These are phyloP conservation scores for Pichia phayaonensis DNA, from an alignment of 805 yeast genomes.

Conservation along the genomic window DNA sequence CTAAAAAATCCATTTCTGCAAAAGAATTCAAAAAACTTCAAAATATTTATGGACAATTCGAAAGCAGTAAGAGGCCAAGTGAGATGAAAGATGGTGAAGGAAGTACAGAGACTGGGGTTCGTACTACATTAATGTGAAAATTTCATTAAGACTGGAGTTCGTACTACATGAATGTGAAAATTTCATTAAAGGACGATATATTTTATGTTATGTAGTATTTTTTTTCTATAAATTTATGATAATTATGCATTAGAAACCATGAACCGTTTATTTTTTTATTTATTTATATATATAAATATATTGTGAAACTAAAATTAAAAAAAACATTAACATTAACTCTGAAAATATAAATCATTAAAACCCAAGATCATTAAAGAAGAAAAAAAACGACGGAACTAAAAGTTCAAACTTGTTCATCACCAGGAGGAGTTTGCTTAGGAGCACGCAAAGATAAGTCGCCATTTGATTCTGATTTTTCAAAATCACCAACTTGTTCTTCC, in stretches of 20 bases:
- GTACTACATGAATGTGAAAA: constrained; percentile 66
- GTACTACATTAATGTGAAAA: constrained; percentile 66
- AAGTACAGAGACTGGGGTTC: constrained; percentile 74
- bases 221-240: neutral
- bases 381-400: neutral
- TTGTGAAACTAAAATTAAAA: neutral
- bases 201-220: neutral
- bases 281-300: neutral
- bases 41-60: constrained; percentile 62
- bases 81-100: constrained; percentile 82
- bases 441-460: neutral
- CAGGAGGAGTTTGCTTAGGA: neutral
- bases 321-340: neutral
- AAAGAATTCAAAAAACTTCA: constrained; percentile 59
- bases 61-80: constrained; percentile 60
- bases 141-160: constrained; percentile 69
- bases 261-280: neutral
- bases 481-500: neutral
- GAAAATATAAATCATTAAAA: neutral
- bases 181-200: too few species aligned
- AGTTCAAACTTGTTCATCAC: neutral
- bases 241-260: neutral
- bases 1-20: constrained; percentile 82
- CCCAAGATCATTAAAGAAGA: neutral
- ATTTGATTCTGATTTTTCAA: neutral